These are phyloP conservation scores for Byssoonygena ceratinophila DNA, from an alignment of 2,329 filamentous ascomycete genomes.

Conservation along the genomic window DNA sequence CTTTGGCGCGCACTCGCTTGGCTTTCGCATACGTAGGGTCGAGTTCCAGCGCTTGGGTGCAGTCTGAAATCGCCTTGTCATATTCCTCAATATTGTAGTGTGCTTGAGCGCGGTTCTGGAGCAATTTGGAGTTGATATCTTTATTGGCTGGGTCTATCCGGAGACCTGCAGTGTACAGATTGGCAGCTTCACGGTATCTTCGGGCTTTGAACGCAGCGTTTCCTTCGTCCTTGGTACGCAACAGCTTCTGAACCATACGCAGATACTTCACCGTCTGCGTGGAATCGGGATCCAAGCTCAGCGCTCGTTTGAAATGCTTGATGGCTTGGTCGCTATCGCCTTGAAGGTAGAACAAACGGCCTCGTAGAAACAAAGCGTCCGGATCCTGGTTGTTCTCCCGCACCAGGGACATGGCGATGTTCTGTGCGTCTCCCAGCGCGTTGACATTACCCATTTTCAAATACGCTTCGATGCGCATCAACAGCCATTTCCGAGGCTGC, in stretches of 20 bases:
- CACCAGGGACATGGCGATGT: slow-evolving; percentile 77
- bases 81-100: slow-evolving; percentile 70
- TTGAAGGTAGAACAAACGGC: slow-evolving; percentile 75
- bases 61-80: slow-evolving; percentile 70
- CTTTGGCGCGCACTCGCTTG: slow-evolving; percentile 86
- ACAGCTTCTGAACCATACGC: slow-evolving; percentile 79
- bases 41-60: slow-evolving; percentile 68
- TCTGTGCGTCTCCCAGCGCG: slow-evolving; percentile 80
- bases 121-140: slow-evolving; percentile 85
- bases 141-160: slow-evolving; percentile 80
- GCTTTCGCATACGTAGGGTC: slow-evolving; percentile 83
- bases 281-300: slow-evolving; percentile 86
- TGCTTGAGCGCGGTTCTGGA: slow-evolving; percentile 86
- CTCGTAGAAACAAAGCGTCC: slow-evolving; percentile 81
- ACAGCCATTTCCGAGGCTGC: slow-evolving; percentile 83
- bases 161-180: slow-evolving; percentile 73
- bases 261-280: slow-evolving; percentile 80
- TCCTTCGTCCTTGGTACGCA: slow-evolving; percentile 87
- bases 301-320: slow-evolving; percentile 79
- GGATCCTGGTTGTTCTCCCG: slow-evolving; percentile 83
- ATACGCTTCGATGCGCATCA: slow-evolving; percentile 85
- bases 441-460: slow-evolving; percentile 87
- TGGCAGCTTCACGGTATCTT: slow-evolving; percentile 66
- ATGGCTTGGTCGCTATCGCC: slow-evolving; percentile 94
- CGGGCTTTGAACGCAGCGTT: slow-evolving; percentile 82